These are phyloP conservation scores for Salinomyces thailandicus DNA, from an alignment of 2,329 filamentous ascomycete species.

Conservation along the genomic window DNA sequence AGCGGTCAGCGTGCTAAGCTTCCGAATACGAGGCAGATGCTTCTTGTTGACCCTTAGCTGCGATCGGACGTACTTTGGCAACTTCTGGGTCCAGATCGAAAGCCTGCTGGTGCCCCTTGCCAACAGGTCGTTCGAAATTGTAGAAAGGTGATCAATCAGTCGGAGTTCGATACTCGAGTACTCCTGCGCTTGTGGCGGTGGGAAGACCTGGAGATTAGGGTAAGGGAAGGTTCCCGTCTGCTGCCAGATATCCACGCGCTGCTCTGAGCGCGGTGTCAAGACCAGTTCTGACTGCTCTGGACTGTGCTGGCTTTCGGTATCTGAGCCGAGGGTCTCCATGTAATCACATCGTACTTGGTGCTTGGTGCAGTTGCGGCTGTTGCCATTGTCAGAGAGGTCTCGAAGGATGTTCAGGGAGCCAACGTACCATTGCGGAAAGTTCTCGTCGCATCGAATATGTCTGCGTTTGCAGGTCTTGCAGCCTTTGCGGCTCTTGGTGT, in stretches of 20 bases:
- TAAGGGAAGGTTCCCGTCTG: conserved; percentile 78
- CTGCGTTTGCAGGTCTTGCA: conserved; percentile 97
- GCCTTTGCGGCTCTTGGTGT: conserved; percentile 97
- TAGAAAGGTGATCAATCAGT: conserved; percentile 81
- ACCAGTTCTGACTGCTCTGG: conserved; percentile 55
- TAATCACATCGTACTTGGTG: conserved; percentile 98
- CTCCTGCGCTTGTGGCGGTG: conserved; percentile 59
- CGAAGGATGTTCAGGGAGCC: too few relatives aligned
- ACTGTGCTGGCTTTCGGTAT: conserved; percentile 44
- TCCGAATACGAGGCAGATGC: conserved; percentile 14
- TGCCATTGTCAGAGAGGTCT: too few relatives aligned
- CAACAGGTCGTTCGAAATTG: conserved; percentile 72
- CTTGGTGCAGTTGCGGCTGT: conserved; percentile 93
- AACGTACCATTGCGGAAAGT: conserved; percentile 85
- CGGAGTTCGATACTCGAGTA: conserved; percentile 71
- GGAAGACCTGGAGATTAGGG: conserved; percentile 65
- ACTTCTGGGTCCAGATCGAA: conserved; percentile 84
- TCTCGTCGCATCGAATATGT: conserved; percentile 96
- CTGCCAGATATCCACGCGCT: conserved; percentile 72
- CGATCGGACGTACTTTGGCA: conserved; percentile 63
- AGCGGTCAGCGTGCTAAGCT: conserved; percentile 2
- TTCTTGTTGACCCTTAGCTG: neutral
- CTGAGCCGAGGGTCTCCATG: conserved; percentile 69
- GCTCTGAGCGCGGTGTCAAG: conserved; percentile 79
- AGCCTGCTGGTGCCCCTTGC: conserved; percentile 64